phyloP scores from a whole-genome alignment of 345 rosid species.

The Eucalyptus camaldulensis region DNA sequence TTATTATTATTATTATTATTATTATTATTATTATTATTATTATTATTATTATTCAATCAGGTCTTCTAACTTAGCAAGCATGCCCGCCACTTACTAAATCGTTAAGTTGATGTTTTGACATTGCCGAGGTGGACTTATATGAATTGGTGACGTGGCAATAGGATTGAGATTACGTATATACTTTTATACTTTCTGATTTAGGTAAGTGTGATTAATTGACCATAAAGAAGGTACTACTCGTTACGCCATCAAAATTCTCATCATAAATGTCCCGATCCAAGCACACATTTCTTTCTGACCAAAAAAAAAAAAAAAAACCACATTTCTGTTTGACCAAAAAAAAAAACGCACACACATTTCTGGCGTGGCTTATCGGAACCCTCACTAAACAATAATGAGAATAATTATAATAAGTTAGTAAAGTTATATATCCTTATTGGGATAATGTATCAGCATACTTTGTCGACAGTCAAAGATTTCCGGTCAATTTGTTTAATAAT shows the following conservation, averaged over 20 bases:
- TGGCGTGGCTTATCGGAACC: not conserved
- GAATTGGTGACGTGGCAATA: not conserved
- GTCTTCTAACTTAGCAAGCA: not conserved
- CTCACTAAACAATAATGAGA: not conserved
- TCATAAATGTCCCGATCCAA: not conserved
- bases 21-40: no score
- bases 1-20: no score
- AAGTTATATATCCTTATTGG: not conserved
- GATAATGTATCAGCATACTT: not conserved
- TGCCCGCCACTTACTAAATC: not conserved
- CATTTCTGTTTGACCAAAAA: not conserved
- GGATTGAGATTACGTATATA: not conserved
- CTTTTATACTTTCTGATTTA: not conserved
- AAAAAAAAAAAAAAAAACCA: no score
- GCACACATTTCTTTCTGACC: not conserved
- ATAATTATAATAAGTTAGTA: not conserved
- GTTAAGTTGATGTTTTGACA: not conserved
- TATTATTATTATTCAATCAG: not conserved
- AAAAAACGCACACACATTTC: no score
- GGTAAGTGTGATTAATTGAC: not conserved
- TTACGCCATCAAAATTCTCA: not conserved
- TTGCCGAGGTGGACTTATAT: not conserved
- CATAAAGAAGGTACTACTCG: not conserved
- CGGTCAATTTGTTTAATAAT: not conserved
- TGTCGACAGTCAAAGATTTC: not conserved